Evolutionary conservation across 225 moss, liverwort and hornwort species (phyloP).

Genomic region (Physcomitrellopsis africana): DNA sequence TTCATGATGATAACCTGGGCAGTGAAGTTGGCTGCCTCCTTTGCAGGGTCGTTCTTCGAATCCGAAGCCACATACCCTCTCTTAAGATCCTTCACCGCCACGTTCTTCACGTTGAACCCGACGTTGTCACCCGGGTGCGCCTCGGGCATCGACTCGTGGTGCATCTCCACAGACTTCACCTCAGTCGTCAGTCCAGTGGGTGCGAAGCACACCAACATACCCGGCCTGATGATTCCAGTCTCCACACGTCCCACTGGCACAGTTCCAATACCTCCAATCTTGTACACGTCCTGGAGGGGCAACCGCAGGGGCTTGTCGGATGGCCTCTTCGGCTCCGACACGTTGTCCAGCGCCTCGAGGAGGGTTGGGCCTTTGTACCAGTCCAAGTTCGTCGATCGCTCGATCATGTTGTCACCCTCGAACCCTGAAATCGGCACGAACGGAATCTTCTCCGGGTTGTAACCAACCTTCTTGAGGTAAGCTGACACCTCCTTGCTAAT

Average conservation of each 20-base stretch:
- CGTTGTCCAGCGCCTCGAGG: conserved; percentile 59
- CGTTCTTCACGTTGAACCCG: too few species aligned
- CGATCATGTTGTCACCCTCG: conserved; percentile 50
- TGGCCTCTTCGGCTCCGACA: conserved; percentile 77
- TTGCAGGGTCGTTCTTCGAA: too few species aligned
- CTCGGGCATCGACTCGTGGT: too few species aligned
- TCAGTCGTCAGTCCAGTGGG: too few species aligned
- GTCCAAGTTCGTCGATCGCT: conserved; percentile 42
- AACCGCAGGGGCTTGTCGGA: conserved; percentile 73
- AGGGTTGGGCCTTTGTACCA: conserved; percentile 83
- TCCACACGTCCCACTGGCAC: too few species aligned
- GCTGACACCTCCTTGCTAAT: conserved; percentile 3
- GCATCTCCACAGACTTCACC: too few species aligned
- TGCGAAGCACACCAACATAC: too few species aligned
- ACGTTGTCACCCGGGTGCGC: too few species aligned
- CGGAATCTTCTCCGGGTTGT: conserved; percentile 44
- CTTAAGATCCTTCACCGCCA: too few species aligned
- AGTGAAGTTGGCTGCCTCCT: conserved; percentile 46
- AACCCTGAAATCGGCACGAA: conserved; percentile 42
- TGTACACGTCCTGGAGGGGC: conserved; percentile 81
- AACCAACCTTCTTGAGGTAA: conserved; percentile 44
- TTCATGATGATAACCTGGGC: conserved; percentile 47
- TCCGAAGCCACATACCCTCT: too few species aligned
- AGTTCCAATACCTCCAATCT: conserved; percentile 19
- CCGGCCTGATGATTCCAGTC: too few species aligned